Percentiles rank a stretch among this genome's conserved stretches.
These are phyloP conservation scores for Brettanomyces custersianus DNA, from an alignment of 805 yeast genomes.

Conservation along the genomic window DNA sequence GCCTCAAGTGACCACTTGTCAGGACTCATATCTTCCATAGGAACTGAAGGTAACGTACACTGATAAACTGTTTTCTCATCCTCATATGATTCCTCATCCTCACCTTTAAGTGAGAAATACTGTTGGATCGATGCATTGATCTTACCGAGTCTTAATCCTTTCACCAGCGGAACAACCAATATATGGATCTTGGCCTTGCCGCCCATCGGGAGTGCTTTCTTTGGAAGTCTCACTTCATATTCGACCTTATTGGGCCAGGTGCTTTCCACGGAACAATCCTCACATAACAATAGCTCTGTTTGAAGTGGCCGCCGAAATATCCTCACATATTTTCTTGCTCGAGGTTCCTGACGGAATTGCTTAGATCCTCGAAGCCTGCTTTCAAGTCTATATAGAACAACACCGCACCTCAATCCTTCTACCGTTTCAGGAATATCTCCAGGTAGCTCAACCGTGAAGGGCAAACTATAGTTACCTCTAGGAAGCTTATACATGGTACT, in stretches of 20 bases:
- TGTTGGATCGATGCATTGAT: constrained; percentile 28
- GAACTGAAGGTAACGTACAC: constrained; percentile 28
- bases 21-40: constrained; percentile 23
- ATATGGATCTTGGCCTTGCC: constrained; percentile 33
- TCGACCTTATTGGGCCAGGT: constrained; percentile 47
- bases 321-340: constrained; percentile 29
- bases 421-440: constrained; percentile 40
- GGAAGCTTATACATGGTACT: constrained; percentile 29
- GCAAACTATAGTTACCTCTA: constrained; percentile 43
- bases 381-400: constrained; percentile 33
- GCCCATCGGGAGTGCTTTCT: constrained; percentile 39
- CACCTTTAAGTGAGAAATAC: constrained; percentile 15
- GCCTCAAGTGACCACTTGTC: constrained; percentile 42
- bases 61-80: constrained; percentile 24
- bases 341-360: constrained; percentile 11
- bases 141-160: constrained; percentile 32
- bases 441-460: constrained; percentile 36
- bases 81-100: constrained; percentile 16
- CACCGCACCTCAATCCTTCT: constrained; percentile 38
- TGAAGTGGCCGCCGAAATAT: constrained; percentile 36
- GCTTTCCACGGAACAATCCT: constrained; percentile 37
- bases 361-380: constrained; percentile 13
- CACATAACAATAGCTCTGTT: constrained; percentile 28
- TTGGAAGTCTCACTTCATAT: constrained; percentile 35
- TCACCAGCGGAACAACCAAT: constrained; percentile 36